Evolutionary conservation across 257 asterid genomes (phyloP).

Genomic region (Rhazya stricta): DNA sequence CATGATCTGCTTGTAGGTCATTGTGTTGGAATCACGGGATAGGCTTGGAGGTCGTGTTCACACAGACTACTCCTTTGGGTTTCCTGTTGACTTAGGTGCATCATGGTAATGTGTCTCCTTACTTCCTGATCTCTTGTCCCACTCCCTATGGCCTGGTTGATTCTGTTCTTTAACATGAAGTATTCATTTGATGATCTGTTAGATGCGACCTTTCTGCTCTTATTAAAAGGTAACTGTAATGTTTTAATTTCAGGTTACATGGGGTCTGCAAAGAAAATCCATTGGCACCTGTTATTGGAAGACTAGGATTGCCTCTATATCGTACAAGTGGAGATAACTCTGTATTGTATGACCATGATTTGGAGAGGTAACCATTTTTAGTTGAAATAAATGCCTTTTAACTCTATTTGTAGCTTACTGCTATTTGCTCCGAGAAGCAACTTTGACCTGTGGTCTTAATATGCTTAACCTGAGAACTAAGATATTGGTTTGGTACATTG

Average conservation of each 20-base stretch:
- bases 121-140: not conserved
- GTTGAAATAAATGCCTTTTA: slow-evolving; percentile 3
- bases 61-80: slow-evolving; percentile 90
- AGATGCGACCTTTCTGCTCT: not conserved
- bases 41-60: slow-evolving; percentile 98
- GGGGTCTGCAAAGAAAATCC: slow-evolving; percentile 98
- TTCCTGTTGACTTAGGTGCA: slow-evolving; percentile 98
- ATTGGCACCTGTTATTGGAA: slow-evolving; percentile 79
- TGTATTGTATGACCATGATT: slow-evolving; percentile 92
- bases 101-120: slow-evolving; percentile 54
- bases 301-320: slow-evolving; percentile 90
- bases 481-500: not conserved
- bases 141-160: not conserved
- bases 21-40: slow-evolving; percentile 83
- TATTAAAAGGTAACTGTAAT: slow-evolving; percentile 6
- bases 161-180: not conserved
- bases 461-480: not conserved
- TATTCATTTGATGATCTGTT: not conserved
- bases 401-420: not conserved
- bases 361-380: slow-evolving; percentile 60
- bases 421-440: not conserved
- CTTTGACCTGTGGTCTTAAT: not conserved
- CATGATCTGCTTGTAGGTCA: slow-evolving; percentile 49
- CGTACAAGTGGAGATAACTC: slow-evolving; percentile 98
- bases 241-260: slow-evolving; percentile 64